Evolutionary conservation across 2,329 filamentous ascomycete genomes (phyloP).

Genomic region (Cordyceps tenuipes): DNA sequence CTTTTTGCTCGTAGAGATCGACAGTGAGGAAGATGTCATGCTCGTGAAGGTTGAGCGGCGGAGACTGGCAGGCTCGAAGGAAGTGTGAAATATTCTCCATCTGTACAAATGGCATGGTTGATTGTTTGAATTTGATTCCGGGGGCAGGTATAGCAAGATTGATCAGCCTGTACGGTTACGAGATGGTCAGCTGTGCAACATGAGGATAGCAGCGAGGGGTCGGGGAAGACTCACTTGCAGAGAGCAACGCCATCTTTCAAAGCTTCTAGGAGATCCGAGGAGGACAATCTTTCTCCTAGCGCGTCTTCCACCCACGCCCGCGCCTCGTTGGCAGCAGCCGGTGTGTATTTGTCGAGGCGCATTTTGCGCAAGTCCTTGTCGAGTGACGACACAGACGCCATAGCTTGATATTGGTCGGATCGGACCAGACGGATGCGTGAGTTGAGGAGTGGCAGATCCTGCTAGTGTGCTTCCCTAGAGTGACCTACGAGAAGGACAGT

Average conservation of each 20-base stretch:
- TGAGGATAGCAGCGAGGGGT: background rate
- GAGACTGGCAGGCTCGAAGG: slow-evolving; percentile 74
- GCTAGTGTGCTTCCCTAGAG: background rate
- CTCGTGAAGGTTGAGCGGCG: slow-evolving; percentile 78
- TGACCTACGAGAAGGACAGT: background rate
- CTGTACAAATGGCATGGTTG: slow-evolving; percentile 94
- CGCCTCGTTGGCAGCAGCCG: slow-evolving; percentile 77
- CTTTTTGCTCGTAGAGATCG: slow-evolving; percentile 90
- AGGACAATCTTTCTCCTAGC: slow-evolving; percentile 63
- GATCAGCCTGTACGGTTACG: slow-evolving; percentile 55
- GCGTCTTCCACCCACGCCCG: slow-evolving; percentile 77
- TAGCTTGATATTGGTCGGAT: slow-evolving; percentile 29
- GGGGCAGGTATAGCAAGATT: slow-evolving; percentile 72
- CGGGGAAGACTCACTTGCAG: slow-evolving; percentile 61
- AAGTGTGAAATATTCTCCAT: slow-evolving; percentile 99
- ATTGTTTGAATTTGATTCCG: slow-evolving; percentile 82
- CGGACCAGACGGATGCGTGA: background rate
- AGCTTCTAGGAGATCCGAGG: slow-evolving; percentile 71
- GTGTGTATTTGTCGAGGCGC: slow-evolving; percentile 89
- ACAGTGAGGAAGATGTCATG: slow-evolving; percentile 97
- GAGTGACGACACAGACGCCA: slow-evolving; percentile 89
- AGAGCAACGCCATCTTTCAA: slow-evolving; percentile 87
- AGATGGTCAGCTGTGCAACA: slow-evolving; percentile 12
- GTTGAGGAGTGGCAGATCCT: background rate
- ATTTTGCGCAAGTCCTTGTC: slow-evolving; percentile 93